Percentiles rank a stretch among this genome's conserved stretches.
Conservation (phyloP, 305 asterid genomes). For the Monarda citriodora region DNA sequence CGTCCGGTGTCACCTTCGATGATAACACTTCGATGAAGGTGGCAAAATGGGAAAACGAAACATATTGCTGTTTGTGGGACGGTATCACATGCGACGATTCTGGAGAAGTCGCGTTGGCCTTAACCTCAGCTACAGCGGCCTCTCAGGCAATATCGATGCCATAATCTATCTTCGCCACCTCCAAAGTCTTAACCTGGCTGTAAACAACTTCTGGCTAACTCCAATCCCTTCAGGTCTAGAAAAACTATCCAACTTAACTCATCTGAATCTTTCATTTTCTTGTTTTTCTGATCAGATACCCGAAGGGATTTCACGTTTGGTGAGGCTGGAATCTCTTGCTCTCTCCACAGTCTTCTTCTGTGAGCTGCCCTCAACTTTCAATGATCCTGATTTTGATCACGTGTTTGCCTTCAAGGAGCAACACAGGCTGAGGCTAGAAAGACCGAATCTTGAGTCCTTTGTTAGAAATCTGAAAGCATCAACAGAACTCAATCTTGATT, state of each 20-base stretch:
- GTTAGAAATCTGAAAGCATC: conserved; percentile 15
- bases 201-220: conserved; percentile 29
- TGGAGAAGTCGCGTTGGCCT: conserved; percentile 22
- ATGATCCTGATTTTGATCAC: conserved; percentile 16
- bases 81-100: conserved; percentile 20
- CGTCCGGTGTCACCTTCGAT: conserved; percentile 17
- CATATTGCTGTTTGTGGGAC: conserved; percentile 28
- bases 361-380: conserved; percentile 26
- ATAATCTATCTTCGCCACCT: conserved; percentile 20
- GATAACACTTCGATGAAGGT: conserved; percentile 22
- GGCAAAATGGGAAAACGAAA: conserved; percentile 17
- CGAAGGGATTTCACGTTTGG: conserved; percentile 16
- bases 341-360: conserved; percentile 20
- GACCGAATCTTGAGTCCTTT: conserved; percentile 26
- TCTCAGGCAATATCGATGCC: conserved; percentile 20
- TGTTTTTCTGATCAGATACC: conserved; percentile 35
- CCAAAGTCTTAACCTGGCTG: conserved; percentile 21
- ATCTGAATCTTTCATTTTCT: conserved; percentile 25
- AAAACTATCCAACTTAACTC: conserved; percentile 18
- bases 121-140: conserved; percentile 28
- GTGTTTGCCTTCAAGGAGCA: conserved; percentile 17
- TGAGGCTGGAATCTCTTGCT: conserved; percentile 24
- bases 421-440: conserved; percentile 24
- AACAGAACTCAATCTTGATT: conserved; percentile 18
- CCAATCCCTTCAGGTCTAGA: conserved; percentile 31